A percentile compares a stretch with the other conserved stretches of the same genome.
These are phyloP conservation scores for Aspergillus sp. DNA, from an alignment of 2,329 filamentous ascomycete genomes.

Conservation along the genomic window DNA sequence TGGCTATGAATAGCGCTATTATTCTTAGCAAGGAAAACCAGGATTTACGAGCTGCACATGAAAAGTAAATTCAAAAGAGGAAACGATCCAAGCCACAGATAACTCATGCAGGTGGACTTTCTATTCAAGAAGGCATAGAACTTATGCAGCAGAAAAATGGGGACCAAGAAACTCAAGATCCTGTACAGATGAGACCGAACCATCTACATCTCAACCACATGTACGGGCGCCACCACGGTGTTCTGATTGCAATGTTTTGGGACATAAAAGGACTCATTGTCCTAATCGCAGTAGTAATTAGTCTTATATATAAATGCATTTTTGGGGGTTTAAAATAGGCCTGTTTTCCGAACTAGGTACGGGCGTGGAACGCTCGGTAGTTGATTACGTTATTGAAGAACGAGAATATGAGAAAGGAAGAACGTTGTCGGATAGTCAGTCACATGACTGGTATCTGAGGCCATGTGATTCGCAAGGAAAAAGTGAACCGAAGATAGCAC, in stretches of 20 bases:
- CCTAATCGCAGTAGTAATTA: neutral
- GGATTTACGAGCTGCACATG: neutral
- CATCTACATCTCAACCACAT: neutral
- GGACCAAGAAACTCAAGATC: neutral
- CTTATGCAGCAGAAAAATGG: neutral
- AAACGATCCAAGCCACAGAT: neutral
- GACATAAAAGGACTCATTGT: too few species aligned
- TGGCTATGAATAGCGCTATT: neutral
- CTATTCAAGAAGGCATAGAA: neutral
- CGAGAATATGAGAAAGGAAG: too few species aligned
- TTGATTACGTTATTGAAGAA: too few species aligned
- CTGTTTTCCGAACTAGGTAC: too few species aligned
- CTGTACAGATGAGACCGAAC: neutral
- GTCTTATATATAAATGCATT: neutral
- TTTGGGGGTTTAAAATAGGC: neutral
- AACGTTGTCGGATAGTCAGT: too few species aligned
- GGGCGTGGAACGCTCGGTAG: too few species aligned
- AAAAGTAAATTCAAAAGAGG: neutral
- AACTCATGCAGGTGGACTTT: constrained; percentile 1
- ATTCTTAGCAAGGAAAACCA: neutral
- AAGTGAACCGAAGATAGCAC: too few species aligned
- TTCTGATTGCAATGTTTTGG: neutral
- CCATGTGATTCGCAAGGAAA: too few species aligned
- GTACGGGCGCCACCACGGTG: neutral
- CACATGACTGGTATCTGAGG: too few species aligned